Evolutionary conservation across 2,329 filamentous ascomycete genomes (phyloP), one percentile per base, ranked within the genome.

Genomic region (Pestalotiopsis sp.): DNA sequence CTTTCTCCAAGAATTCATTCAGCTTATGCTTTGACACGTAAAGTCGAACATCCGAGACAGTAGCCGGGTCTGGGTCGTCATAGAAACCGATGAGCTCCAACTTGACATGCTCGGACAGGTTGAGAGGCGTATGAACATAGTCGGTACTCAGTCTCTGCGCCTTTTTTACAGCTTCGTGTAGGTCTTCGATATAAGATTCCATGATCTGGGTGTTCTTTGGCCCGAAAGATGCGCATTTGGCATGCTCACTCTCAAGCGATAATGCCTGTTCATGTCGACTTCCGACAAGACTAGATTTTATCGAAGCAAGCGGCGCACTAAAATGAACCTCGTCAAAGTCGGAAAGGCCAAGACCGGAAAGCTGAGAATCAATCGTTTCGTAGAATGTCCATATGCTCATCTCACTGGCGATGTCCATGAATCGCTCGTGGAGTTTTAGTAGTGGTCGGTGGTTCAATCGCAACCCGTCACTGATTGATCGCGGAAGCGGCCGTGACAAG

Each of bases 331-430:
- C 85, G 4, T 79, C 78, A 1, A 76, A 75, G 3, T 79, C 75
- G 0, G 77, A 73, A 4, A 76, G 74, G 1, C 80, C 81, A 2
- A 79, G 74, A 0, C 84, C 84, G 0, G 85, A 86, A 4, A 90
- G 79, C 0, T 84, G 83, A 0, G 88, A 90, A 74, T 90, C 89
- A 7, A 88, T 83, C 0, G 87, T 91, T 73, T 91, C 89, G 69
- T 90, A 88, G 56, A 90, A 86, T 0, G 88, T 89, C 88, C 89
- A 91, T 13, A 91, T 81, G 6, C 84, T 85, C 65, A 90, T 80
- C 68, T 91, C 89, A 45, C 85, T 85, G 0, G 87, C 84, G 4
- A 89, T 83, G 3, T 86, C 81, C 62, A 84, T 84, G 73, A 91
- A 91, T 57, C 84, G 82, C 3, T 89, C 85, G 20, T 90, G 85